Percentiles rank a stretch among this genome's conserved stretches.
phyloP scores from a whole-genome alignment of 345 rosid species.

The Populus ilicifolia region DNA sequence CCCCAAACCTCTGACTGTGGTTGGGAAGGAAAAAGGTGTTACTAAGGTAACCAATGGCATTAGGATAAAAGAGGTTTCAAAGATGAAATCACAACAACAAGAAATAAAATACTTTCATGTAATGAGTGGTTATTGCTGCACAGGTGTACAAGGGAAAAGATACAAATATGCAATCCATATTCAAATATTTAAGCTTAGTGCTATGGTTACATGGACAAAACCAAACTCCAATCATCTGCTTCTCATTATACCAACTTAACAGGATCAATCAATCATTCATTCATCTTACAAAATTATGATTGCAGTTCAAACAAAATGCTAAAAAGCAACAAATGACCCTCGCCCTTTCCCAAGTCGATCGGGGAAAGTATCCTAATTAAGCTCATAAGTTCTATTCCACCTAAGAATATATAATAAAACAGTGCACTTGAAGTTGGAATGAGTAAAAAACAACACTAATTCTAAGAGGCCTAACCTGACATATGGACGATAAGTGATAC shows the following conservation, averaged over 20 bases:
- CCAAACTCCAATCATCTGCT: background rate
- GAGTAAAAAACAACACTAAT: background rate
- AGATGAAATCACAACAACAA: background rate
- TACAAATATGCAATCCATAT: background rate
- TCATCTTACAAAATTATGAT: background rate
- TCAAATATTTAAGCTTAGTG: background rate
- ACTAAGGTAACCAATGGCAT: conserved; percentile 5
- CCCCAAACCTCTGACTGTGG: conserved; percentile 92
- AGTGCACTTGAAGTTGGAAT: background rate
- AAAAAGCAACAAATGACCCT: background rate
- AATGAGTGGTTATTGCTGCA: background rate
- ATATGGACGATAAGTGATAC: conserved; percentile 98
- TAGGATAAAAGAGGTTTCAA: background rate
- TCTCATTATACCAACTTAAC: background rate
- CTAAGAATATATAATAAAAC: background rate
- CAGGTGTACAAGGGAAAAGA: background rate
- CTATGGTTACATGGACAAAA: background rate
- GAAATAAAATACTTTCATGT: background rate
- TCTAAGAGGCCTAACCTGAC: conserved; percentile 47
- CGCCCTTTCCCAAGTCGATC: background rate
- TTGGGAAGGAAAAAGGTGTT: conserved; percentile 18
- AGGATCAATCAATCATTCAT: background rate
- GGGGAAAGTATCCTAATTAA: background rate
- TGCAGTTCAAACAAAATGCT: conserved; percentile 1
- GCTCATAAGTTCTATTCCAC: background rate